Percentiles rank a stretch among this genome's conserved stretches.
Conservation (phyloP, 2,329 filamentous ascomycete species). For the Talaromyces sp. region DNA sequence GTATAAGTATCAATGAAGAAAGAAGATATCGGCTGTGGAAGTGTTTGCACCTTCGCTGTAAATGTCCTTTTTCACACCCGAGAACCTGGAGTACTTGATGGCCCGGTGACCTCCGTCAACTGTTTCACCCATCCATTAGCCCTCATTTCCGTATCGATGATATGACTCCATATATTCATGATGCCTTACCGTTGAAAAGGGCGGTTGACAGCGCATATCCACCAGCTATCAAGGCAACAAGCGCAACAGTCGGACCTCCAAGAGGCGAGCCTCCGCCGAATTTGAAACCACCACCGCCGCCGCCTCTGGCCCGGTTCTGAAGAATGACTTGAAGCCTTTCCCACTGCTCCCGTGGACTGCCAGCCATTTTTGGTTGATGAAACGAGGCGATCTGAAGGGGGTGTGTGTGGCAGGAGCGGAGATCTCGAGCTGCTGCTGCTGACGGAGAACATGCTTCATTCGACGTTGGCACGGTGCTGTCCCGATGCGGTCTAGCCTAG, state of each 20-base stretch:
- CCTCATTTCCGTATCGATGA: background rate
- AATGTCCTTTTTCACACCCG: constrained; percentile 92
- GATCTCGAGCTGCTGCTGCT: constrained; percentile 12
- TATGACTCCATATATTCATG: background rate
- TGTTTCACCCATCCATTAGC: constrained; percentile 21
- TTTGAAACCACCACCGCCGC: constrained; percentile 48
- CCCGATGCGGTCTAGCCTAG: constrained; percentile 1
- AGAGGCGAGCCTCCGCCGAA: constrained; percentile 48
- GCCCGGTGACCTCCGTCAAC: constrained; percentile 98
- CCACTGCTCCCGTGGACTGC: constrained; percentile 62
- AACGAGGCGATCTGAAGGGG: constrained; percentile 13
- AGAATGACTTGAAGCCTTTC: constrained; percentile 59
- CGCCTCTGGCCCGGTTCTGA: constrained; percentile 44
- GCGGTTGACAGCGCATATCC: constrained; percentile 47
- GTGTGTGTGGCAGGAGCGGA: constrained; percentile 15
- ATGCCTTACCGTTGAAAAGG: constrained; percentile 59
- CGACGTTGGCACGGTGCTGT: constrained; percentile 15
- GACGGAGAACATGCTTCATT: constrained; percentile 12
- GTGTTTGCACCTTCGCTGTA: constrained; percentile 71
- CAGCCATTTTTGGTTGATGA: constrained; percentile 32
- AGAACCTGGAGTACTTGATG: constrained; percentile 94
- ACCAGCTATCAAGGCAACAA: constrained; percentile 47
- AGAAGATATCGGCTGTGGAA: background rate
- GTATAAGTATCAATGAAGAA: background rate
- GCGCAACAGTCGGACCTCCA: constrained; percentile 46